Conservation (phyloP, 1,284 basidiomycete genomes). For the Heterobasidion irregulare region DNA sequence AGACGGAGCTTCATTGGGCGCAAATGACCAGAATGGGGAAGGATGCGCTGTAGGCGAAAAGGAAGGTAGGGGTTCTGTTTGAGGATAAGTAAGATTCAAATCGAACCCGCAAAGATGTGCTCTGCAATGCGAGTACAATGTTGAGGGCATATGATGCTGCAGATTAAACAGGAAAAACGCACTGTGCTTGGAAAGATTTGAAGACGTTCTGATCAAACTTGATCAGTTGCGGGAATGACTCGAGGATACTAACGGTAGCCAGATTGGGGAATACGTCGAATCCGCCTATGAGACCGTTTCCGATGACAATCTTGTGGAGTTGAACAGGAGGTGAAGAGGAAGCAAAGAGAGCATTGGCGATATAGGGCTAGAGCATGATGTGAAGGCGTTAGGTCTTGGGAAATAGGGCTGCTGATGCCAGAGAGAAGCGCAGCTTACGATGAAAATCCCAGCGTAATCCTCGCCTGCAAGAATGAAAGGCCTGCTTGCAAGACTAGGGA, state of each 20-base stretch:
- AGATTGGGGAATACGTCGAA: constrained; percentile 38
- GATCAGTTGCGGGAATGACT: constrained; percentile 69
- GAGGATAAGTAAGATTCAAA: constrained; percentile 64
- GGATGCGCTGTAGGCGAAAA: constrained; percentile 6
- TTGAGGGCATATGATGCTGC: background rate
- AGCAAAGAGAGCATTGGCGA: constrained; percentile 59
- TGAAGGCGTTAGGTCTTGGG: too few relatives aligned
- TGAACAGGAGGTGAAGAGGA: constrained; percentile 59
- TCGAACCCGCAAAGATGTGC: constrained; percentile 55
- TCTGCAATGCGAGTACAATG: constrained; percentile 24
- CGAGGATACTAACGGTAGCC: constrained; percentile 50
- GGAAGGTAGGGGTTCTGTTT: constrained; percentile 45
- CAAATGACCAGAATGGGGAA: constrained; percentile 6
- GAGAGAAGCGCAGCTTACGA: constrained; percentile 28
- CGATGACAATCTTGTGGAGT: constrained; percentile 58
- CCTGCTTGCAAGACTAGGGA: constrained; percentile 50
- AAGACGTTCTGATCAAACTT: constrained; percentile 58
- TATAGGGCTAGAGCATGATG: constrained; percentile 45
- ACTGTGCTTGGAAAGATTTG: constrained; percentile 64
- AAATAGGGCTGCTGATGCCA: background rate
- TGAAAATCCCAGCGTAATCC: constrained; percentile 61
- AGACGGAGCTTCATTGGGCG: background rate
- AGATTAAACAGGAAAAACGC: constrained; percentile 17
- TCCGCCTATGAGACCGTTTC: constrained; percentile 52
- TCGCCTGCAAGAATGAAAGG: constrained; percentile 59